A percentile compares a stretch with the other conserved stretches of the same genome.
These are phyloP conservation scores for Neofusicoccum cordaticola DNA, from an alignment of 2,329 filamentous ascomycete species.

Conservation along the genomic window DNA sequence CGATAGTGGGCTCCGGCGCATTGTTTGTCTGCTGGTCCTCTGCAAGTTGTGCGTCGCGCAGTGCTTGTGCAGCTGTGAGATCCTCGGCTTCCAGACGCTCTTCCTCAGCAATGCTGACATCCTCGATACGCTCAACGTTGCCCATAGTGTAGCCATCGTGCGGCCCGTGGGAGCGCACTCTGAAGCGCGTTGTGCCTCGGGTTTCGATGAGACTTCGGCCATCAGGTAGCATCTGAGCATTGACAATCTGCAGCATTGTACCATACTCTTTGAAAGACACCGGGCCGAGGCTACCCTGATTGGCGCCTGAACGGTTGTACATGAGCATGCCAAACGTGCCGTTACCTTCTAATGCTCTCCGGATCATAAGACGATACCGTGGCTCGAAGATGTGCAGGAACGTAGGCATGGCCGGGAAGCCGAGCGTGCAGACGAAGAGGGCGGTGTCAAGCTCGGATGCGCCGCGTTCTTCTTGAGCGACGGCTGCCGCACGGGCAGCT, in stretches of 20 bases:
- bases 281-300: constrained; percentile 50
- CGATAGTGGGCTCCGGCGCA: constrained; percentile 33
- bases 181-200: constrained; percentile 73
- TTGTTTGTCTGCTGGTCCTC: constrained; percentile 7
- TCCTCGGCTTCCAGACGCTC: constrained; percentile 72
- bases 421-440: constrained; percentile 77
- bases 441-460: constrained; percentile 57
- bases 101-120: constrained; percentile 78
- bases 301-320: constrained; percentile 55
- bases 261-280: constrained; percentile 70
- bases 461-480: constrained; percentile 57
- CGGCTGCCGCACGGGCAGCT: constrained; percentile 54
- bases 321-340: constrained; percentile 83
- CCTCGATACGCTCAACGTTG: constrained; percentile 73
- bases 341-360: constrained; percentile 69
- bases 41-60: constrained; percentile 2
- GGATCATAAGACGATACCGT: constrained; percentile 87
- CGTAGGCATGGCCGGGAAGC: constrained; percentile 77
- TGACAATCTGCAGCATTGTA: constrained; percentile 73
- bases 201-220: constrained; percentile 81
- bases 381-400: constrained; percentile 91
- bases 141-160: constrained; percentile 77
- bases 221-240: constrained; percentile 70
- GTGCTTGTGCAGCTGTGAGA: constrained; percentile 43
- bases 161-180: constrained; percentile 61